Conservation (phyloP, 1,139 yeast species). For the Geotrichum candidum region DNA sequence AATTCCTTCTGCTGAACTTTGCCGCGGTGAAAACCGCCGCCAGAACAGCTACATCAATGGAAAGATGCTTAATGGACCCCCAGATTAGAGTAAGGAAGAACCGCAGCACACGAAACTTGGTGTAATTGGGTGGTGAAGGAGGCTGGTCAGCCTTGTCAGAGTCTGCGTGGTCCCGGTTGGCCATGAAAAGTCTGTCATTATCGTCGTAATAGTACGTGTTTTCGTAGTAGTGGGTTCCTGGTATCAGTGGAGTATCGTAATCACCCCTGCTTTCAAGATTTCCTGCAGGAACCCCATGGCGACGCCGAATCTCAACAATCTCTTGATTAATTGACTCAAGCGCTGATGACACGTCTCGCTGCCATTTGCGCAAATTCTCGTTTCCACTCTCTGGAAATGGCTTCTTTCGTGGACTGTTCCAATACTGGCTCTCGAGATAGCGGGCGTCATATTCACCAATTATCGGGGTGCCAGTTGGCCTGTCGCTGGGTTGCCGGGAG, state of each 20-base stretch:
- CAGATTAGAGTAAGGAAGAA: neutral
- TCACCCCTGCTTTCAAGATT: neutral
- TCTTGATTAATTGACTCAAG: neutral
- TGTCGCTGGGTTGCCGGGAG: neutral
- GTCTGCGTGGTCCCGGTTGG: neutral
- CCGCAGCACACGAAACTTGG: neutral
- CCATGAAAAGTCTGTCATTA: neutral
- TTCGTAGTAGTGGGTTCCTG: neutral
- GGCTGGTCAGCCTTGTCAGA: neutral
- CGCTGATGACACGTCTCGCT: neutral
- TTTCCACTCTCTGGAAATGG: neutral
- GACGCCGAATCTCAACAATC: neutral
- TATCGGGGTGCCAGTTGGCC: neutral
- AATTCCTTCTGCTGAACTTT: neutral
- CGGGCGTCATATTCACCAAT: neutral
- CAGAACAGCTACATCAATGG: conserved; percentile 1
- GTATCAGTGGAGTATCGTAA: neutral
- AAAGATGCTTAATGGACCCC: conserved; percentile 5
- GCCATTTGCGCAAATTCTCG: neutral
- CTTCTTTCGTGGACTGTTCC: neutral
- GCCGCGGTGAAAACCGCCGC: neutral
- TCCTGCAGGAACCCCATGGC: neutral
- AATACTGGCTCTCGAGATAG: neutral
- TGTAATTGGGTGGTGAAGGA: neutral
- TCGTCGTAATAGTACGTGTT: neutral